These are phyloP conservation scores for Hirschfeldia incana DNA, from an alignment of 345 rosid genomes.

Conservation along the genomic window DNA sequence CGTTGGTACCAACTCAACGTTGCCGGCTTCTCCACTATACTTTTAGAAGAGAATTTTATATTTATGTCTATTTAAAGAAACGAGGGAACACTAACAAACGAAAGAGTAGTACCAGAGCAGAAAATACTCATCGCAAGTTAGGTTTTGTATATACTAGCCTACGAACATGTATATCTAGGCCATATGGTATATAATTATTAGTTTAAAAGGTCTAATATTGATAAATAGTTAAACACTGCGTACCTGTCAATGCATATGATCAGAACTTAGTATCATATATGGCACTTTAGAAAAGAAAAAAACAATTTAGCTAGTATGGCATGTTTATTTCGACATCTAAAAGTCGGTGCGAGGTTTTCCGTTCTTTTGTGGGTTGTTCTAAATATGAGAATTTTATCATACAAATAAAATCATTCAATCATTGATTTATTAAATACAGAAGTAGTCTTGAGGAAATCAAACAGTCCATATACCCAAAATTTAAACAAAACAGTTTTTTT, in stretches of 20 bases:
- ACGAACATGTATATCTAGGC: background rate
- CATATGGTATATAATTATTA: background rate
- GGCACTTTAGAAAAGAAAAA: too few relatives aligned
- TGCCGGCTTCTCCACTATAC: background rate
- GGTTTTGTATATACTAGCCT: background rate
- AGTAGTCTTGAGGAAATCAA: background rate
- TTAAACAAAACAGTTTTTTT: background rate
- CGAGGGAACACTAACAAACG: background rate
- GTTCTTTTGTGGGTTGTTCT: background rate
- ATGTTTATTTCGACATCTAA: constrained; percentile 17
- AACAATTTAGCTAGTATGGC: too few relatives aligned
- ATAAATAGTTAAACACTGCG: background rate
- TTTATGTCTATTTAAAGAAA: background rate
- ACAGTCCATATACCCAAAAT: background rate
- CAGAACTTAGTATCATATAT: too few relatives aligned
- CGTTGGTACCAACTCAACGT: background rate
- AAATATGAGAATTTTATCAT: constrained; percentile 3
- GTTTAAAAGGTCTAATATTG: background rate
- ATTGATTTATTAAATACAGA: background rate
- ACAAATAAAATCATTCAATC: background rate
- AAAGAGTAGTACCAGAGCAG: background rate
- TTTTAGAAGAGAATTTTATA: background rate
- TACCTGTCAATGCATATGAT: too few relatives aligned
- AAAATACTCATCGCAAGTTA: background rate
- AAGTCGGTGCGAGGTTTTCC: constrained; percentile 10